Base-by-base conservation (phyloP, 805 yeast genomes). In the Pichia sporocuriosa region DNA sequence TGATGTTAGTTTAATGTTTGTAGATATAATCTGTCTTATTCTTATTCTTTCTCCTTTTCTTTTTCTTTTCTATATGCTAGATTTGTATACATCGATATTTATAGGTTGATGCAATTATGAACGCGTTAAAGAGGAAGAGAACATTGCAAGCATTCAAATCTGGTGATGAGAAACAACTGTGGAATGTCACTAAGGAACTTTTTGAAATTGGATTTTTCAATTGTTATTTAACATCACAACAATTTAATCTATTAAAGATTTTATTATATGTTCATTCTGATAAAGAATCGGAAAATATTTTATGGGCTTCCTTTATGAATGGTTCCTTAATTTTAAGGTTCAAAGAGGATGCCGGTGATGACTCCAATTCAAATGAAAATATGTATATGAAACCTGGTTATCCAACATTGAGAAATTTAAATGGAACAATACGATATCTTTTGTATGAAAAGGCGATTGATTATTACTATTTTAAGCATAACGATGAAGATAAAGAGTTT, bases 391-490 rank as follows among this genome's bases (percentile, higher is more conserved):
- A 62, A 57, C 73, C 65, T 24, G 78, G 78, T 1, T 48, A 59
- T 9, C 68, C 65, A 12, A 68, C 75, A 8, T 63, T 75, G 1
- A 67, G 81, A 57, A 63, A 78, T 59, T 47, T 83, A 32, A 81
- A 87, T 6, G 63, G 82, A 36, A 43, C 45, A n/a, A 21, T 43
- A 37, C 66, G 90, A 48, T 82, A 81, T 50, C 69, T 82, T 11
- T 62, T 84, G 20, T 84, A 85, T 77, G 89, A 83, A 52, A 78
- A 75, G 55, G 88, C 82, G 17, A 68, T 78, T 9, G 81, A 77
- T 35, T 57, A 52, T 36, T 54, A 46, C 21, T 59, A 39, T 32
- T 45, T 41, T 22, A 50, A 48, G 10, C 39, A 40, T 8, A 19
- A 23, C 4, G 28, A 40, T 4, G 24, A 46, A n/a, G 48, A 41